These are phyloP conservation scores for Colletotrichum musae DNA, from an alignment of 2,329 filamentous ascomycete genomes.

Conservation along the genomic window DNA sequence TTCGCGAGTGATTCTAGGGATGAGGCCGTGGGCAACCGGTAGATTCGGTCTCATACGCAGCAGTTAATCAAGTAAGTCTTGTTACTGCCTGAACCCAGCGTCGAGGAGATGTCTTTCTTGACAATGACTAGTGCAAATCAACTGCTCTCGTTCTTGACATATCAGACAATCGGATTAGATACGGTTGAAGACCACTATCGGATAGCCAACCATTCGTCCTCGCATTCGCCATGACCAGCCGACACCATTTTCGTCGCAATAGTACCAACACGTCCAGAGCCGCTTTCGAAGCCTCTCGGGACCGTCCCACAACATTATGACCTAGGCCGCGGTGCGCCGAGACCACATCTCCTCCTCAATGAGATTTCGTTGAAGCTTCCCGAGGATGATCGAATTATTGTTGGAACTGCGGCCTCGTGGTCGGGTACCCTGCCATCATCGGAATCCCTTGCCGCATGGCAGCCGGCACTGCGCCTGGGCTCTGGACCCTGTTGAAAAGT, in stretches of 20 bases:
- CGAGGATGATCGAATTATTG: constrained; percentile 41
- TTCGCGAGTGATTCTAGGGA: too few species aligned
- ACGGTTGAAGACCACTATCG: constrained; percentile 21
- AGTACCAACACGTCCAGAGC: background rate
- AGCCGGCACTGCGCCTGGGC: constrained; percentile 45
- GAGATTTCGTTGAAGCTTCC: background rate
- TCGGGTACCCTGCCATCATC: constrained; percentile 56
- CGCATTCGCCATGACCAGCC: constrained; percentile 35
- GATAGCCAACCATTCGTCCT: constrained; percentile 18
- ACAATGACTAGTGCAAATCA: constrained; percentile 3
- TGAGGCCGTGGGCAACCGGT: too few species aligned
- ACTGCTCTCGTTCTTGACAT: background rate
- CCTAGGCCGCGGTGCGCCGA: background rate
- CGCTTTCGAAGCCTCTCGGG: background rate
- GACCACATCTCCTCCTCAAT: background rate
- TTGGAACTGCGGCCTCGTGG: constrained; percentile 53
- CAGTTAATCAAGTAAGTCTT: too few species aligned
- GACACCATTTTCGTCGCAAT: constrained; percentile 10
- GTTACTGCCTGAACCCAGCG: too few species aligned
- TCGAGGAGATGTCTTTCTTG: background rate
- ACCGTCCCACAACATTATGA: background rate
- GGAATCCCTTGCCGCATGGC: constrained; percentile 51
- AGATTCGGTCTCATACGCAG: too few species aligned
- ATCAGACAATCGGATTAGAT: constrained; percentile 29
- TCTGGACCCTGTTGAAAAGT: constrained; percentile 78